Evolutionary conservation across 2,329 filamentous ascomycete species (phyloP).

Genomic region (Colletotrichum higginsianum): DNA sequence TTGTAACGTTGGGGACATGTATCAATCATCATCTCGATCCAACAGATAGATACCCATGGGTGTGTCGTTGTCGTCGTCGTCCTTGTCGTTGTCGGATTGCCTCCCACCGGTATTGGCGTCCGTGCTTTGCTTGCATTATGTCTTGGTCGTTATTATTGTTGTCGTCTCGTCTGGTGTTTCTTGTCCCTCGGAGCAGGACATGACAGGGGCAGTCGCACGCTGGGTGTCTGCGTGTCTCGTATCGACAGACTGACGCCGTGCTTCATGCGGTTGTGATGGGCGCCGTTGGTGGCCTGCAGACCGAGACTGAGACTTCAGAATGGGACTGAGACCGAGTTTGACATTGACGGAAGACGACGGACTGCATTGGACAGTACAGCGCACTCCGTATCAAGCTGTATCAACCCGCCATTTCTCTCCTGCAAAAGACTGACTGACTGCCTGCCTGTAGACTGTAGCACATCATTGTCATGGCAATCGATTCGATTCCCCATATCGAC

Average conservation of each 20-base stretch:
- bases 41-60: neutral
- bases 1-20: too few species aligned
- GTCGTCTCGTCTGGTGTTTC: constrained; percentile 38
- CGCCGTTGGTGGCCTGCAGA: constrained; percentile 1
- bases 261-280: neutral
- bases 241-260: neutral
- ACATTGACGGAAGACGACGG: too few species aligned
- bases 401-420: too few species aligned
- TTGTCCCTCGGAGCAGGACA: constrained; percentile 11
- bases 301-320: too few species aligned
- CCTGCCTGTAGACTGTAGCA: too few species aligned
- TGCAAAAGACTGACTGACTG: too few species aligned
- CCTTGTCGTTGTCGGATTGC: neutral
- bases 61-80: neutral
- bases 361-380: too few species aligned
- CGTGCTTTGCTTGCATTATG: constrained; percentile 28
- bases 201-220: constrained; percentile 1
- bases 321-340: too few species aligned
- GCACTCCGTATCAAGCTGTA: too few species aligned
- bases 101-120: constrained; percentile 13
- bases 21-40: too few species aligned
- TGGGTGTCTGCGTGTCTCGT: neutral
- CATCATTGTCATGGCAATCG: too few species aligned
- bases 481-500: too few species aligned
- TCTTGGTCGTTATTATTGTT: constrained; percentile 15